Conservation (phyloP, 495 filamentous ascomycete genomes). For the Lasiosphaeria miniovina region DNA sequence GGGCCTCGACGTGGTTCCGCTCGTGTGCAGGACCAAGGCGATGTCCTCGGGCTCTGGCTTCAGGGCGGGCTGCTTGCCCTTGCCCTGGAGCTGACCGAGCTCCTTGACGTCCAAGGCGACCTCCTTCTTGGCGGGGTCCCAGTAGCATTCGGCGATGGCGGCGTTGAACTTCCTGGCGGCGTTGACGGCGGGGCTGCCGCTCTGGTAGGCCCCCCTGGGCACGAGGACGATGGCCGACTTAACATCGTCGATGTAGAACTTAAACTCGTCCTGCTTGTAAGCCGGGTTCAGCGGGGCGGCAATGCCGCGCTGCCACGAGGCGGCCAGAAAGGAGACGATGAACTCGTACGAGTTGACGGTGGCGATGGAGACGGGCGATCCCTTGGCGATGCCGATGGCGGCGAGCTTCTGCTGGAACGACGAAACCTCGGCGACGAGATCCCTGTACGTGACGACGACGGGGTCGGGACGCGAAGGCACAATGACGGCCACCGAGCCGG, state of each 20-base stretch:
- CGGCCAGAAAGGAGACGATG: constrained; percentile 75
- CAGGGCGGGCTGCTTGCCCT: constrained; percentile 45
- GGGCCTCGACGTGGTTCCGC: constrained; percentile 77
- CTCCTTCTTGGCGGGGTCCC: constrained; percentile 56
- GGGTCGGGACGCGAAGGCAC: constrained; percentile 58
- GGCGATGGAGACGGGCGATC: constrained; percentile 70
- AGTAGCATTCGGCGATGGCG: constrained; percentile 78
- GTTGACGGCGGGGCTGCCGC: constrained; percentile 63
- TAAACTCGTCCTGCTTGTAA: constrained; percentile 84
- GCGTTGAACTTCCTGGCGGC: constrained; percentile 72
- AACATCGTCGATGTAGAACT: constrained; percentile 85
- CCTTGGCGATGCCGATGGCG: constrained; percentile 59
- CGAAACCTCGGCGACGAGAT: constrained; percentile 58
- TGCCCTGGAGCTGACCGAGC: constrained; percentile 60
- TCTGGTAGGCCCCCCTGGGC: constrained; percentile 60
- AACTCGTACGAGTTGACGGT: constrained; percentile 79
- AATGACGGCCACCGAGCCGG: constrained; percentile 56
- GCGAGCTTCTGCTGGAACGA: constrained; percentile 72
- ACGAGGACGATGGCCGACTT: constrained; percentile 71
- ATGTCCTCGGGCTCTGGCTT: constrained; percentile 60
- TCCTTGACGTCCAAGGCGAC: constrained; percentile 76
- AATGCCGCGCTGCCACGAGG: constrained; percentile 71
- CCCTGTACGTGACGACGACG: constrained; percentile 59
- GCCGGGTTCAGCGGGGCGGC: constrained; percentile 78
- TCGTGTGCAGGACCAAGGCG: constrained; percentile 69